Percentiles rank a stretch among this genome's conserved stretches.
Conservation (phyloP, 345 rosid genomes). For the Lepidium didymum region DNA sequence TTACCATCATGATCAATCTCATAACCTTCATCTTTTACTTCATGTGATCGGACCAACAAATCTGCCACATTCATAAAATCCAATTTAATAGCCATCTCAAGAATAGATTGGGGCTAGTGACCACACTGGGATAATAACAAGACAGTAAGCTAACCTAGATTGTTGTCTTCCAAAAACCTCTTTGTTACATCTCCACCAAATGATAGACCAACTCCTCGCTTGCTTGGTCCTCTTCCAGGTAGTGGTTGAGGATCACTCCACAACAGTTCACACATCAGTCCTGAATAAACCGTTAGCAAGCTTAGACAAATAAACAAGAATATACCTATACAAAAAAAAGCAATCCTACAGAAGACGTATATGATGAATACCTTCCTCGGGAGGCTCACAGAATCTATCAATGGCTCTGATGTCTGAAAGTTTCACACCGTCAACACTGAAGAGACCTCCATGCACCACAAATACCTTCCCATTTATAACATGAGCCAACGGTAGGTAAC, state of each 20-base stretch:
- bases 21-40: constrained; percentile 96
- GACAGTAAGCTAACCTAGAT: constrained; percentile 48
- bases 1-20: constrained; percentile 97
- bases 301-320: neutral
- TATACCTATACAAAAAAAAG: neutral
- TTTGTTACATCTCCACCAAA: constrained; percentile 92
- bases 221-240: constrained; percentile 97
- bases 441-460: constrained; percentile 97
- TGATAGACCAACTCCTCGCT: constrained; percentile 92
- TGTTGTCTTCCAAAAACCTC: constrained; percentile 80
- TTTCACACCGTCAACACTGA: constrained; percentile 92
- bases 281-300: constrained; percentile 33
- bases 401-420: constrained; percentile 82
- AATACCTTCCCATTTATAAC: constrained; percentile 75
- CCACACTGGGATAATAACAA: neutral
- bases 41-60: constrained; percentile 85
- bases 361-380: constrained; percentile 78
- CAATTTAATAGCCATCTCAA: neutral
- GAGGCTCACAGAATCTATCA: constrained; percentile 94
- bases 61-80: constrained; percentile 38
- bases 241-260: constrained; percentile 99
- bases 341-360: neutral
- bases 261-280: constrained; percentile 90
- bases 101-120: neutral
- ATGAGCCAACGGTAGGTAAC: constrained; percentile 91